Evolutionary conservation across 1,284 basidiomycete genomes (phyloP).

Genomic region (Moesziomyces antarcticus): DNA sequence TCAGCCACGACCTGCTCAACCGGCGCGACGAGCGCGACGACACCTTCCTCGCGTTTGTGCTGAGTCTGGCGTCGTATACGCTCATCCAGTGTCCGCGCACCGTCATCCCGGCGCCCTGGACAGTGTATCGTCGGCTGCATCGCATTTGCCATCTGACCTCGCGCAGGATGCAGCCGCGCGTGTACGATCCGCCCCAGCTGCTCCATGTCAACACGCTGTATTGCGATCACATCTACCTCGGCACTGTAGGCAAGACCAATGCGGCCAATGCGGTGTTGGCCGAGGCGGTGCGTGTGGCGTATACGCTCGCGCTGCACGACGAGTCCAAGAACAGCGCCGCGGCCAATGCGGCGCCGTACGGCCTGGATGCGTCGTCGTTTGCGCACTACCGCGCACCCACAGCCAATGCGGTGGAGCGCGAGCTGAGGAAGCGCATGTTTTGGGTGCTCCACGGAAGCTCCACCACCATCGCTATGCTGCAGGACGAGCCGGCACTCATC

Average conservation of each 20-base stretch:
- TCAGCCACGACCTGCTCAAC: constrained; percentile 49
- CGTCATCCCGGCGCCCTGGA: constrained; percentile 48
- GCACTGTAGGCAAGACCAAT: constrained; percentile 39
- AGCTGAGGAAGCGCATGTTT: constrained; percentile 49
- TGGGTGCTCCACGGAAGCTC: constrained; percentile 52
- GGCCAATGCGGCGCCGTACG: constrained; percentile 10
- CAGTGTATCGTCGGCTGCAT: constrained; percentile 49
- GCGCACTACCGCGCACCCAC: constrained; percentile 19
- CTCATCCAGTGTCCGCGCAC: constrained; percentile 51
- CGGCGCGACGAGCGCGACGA: constrained; percentile 50
- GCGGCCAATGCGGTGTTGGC: constrained; percentile 55
- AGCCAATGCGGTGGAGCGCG: constrained; percentile 40
- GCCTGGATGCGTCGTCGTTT: constrained; percentile 16
- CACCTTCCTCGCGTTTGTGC: constrained; percentile 49
- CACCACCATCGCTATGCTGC: constrained; percentile 50
- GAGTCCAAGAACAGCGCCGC: constrained; percentile 29
- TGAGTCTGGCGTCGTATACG: constrained; percentile 53
- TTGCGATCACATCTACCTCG: constrained; percentile 59
- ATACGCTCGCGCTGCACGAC: constrained; percentile 48
- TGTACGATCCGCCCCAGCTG: constrained; percentile 46
- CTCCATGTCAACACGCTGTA: constrained; percentile 55
- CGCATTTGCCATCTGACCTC: constrained; percentile 54
- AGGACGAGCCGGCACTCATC: constrained; percentile 49
- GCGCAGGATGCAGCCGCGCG: constrained; percentile 46
- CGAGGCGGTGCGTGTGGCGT: constrained; percentile 49